Evolutionary conservation across 139 green algal genomes (phyloP).

Genomic region (Chlorella sp.): DNA sequence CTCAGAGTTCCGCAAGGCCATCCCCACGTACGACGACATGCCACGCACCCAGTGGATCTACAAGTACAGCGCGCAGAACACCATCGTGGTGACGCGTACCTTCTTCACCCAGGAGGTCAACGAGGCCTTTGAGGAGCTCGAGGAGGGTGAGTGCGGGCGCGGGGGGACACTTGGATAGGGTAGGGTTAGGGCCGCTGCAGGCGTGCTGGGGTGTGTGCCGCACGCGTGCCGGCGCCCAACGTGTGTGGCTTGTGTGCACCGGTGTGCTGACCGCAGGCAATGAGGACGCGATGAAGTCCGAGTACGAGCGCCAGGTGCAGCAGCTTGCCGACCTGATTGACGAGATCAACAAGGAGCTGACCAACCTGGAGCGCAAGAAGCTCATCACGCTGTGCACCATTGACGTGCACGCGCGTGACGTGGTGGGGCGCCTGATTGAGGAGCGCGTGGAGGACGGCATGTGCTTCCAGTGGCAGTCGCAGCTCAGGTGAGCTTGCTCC

Average conservation of each 20-base stretch:
- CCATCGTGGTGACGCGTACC: constrained; percentile 76
- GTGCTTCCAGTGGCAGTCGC: constrained; percentile 89
- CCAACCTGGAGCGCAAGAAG: constrained; percentile 80
- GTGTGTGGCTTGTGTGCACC: background rate
- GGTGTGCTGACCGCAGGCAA: constrained; percentile 48
- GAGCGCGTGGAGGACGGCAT: constrained; percentile 70
- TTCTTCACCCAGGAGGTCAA: constrained; percentile 87
- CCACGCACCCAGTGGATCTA: constrained; percentile 79
- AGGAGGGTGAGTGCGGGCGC: constrained; percentile 65
- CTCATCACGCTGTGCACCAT: constrained; percentile 94
- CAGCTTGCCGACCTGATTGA: constrained; percentile 80
- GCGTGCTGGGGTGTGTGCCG: no score
- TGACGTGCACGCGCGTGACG: constrained; percentile 88
- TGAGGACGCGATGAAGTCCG: constrained; percentile 81
- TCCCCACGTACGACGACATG: constrained; percentile 83
- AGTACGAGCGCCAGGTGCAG: constrained; percentile 51
- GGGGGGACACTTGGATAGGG: no score
- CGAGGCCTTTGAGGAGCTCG: constrained; percentile 84
- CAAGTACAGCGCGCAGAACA: constrained; percentile 76
- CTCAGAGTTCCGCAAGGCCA: constrained; percentile 65
- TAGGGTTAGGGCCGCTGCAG: no score
- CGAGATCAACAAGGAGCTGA: constrained; percentile 79
- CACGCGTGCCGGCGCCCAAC: no score
- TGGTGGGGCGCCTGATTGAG: constrained; percentile 76
- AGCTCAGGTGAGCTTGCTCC: constrained; percentile 77